A percentile compares a stretch with the other conserved stretches of the same genome.
Evolutionary conservation across 2,329 filamentous ascomycete species (phyloP).

Genomic region (Rutstroemia sp.): DNA sequence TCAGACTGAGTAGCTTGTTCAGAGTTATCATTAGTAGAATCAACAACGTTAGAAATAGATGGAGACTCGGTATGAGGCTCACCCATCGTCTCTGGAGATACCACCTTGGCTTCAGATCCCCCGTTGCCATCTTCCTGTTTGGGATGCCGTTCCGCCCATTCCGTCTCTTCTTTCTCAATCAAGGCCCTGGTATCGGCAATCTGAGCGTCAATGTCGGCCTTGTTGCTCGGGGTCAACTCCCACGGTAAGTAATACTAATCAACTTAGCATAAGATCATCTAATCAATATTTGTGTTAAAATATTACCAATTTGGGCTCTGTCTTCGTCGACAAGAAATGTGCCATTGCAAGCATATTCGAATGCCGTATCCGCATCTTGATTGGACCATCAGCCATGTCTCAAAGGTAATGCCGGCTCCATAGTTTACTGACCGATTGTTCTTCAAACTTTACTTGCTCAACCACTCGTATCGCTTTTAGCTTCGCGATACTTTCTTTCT

Average conservation of each 20-base stretch:
- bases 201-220: slow-evolving; percentile 64
- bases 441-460: slow-evolving; percentile 70
- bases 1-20: slow-evolving; percentile 24
- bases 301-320: slow-evolving; percentile 67
- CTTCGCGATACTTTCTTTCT: slow-evolving; percentile 57
- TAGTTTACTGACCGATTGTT: slow-evolving; percentile 57
- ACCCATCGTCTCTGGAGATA: slow-evolving; percentile 35
- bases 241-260: slow-evolving; percentile 78
- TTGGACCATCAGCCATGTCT: slow-evolving; percentile 3
- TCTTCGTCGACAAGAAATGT: slow-evolving; percentile 63
- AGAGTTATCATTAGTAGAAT: slow-evolving; percentile 32
- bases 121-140: slow-evolving; percentile 25
- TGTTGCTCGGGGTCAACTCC: slow-evolving; percentile 62
- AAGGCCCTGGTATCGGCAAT: slow-evolving; percentile 54
- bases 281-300: slow-evolving; percentile 13
- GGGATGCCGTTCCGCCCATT: slow-evolving; percentile 47
- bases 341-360: slow-evolving; percentile 64
- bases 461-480: slow-evolving; percentile 52
- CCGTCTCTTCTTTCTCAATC: slow-evolving; percentile 57
- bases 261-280: slow-evolving; percentile 16
- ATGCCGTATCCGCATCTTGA: slow-evolving; percentile 59
- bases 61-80: slow-evolving; percentile 37
- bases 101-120: slow-evolving; percentile 21
- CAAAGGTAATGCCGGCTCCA: no score
- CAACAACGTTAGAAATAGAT: slow-evolving; percentile 27